phyloP scores from a whole-genome alignment of 164 flowering plant species.

The Echeveria elegans region DNA sequence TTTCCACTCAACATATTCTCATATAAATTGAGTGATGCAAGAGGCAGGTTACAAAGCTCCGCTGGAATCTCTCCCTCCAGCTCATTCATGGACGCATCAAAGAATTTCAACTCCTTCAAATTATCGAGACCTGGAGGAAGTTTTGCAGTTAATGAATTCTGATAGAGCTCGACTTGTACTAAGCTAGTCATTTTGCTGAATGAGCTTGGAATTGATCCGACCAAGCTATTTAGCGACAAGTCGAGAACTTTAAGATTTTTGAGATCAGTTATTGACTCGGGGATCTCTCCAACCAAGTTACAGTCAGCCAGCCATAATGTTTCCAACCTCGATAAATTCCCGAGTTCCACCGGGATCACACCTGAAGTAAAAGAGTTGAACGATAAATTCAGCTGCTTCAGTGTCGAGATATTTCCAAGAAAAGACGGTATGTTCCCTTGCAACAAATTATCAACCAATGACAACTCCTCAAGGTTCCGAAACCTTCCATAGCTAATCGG shows the following conservation, averaged over 20 bases:
- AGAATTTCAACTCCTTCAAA: conserved; percentile 27
- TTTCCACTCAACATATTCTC: conserved; percentile 45
- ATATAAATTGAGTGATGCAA: conserved; percentile 62
- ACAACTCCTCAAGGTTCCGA: conserved; percentile 44
- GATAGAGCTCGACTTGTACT: conserved; percentile 68
- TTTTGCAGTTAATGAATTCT: conserved; percentile 60
- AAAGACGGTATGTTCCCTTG: conserved; percentile 49
- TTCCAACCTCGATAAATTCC: conserved; percentile 53
- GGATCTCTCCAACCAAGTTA: conserved; percentile 58
- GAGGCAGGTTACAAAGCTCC: conserved; percentile 48
- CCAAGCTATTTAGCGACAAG: conserved; percentile 43
- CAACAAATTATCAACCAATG: conserved; percentile 55
- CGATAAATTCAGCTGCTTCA: conserved; percentile 61
- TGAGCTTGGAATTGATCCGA: conserved; percentile 54
- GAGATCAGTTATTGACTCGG: conserved; percentile 55
- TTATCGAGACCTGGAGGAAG: conserved; percentile 54
- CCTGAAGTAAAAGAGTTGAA: conserved; percentile 68
- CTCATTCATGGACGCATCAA: conserved; percentile 67
- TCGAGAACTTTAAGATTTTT: conserved; percentile 49
- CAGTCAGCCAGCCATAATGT: conserved; percentile 53
- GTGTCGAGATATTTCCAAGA: conserved; percentile 46
- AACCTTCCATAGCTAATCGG: conserved; percentile 53
- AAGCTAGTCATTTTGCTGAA: conserved; percentile 40
- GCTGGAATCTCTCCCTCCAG: conserved; percentile 66
- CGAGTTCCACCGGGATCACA: conserved; percentile 65